Percentiles rank a stretch among this genome's conserved stretches.
Evolutionary conservation across 192 early-diverging fungal genomes (phyloP).

Genomic region (Entomortierella chlamydospora): DNA sequence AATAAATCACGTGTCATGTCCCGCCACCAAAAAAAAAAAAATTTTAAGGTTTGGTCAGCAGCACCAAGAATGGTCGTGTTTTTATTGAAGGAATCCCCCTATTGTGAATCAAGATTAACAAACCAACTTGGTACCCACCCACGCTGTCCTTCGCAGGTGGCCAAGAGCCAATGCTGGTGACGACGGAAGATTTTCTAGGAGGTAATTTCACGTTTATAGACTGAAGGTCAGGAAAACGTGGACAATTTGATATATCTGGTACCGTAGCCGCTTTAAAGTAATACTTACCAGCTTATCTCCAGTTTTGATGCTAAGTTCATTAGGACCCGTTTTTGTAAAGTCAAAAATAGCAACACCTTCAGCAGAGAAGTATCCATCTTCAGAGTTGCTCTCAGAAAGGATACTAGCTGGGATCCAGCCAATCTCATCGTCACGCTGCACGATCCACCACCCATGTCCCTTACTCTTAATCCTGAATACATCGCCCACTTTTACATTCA

Average conservation of each 20-base stretch:
- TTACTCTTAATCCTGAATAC: conserved; percentile 66
- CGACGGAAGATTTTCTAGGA: conserved; percentile 53
- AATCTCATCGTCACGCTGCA: conserved; percentile 62
- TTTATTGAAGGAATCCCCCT: no score
- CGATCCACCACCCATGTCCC: conserved; percentile 71
- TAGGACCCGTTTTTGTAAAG: conserved; percentile 57
- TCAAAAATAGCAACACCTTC: conserved; percentile 66
- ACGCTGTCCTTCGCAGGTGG: conserved; percentile 55
- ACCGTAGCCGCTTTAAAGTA: no score
- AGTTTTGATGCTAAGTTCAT: conserved; percentile 66
- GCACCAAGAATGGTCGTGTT: no score
- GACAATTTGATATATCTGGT: no score
- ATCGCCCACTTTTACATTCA: conserved; percentile 72
- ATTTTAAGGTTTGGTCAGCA: no score
- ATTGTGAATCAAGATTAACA: conserved; percentile 53
- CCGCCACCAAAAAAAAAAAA: neutral
- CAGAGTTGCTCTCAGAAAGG: conserved; percentile 59
- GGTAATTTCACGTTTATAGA: no score
- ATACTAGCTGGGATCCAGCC: conserved; percentile 72
- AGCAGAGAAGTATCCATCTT: conserved; percentile 57
- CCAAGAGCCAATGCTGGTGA: conserved; percentile 51
- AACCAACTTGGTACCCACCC: conserved; percentile 72
- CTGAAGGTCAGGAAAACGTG: no score
- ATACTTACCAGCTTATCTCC: conserved; percentile 61
- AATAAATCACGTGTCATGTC: neutral